Evolutionary conservation across 1,284 basidiomycete species (phyloP), one percentile per base, ranked within the genome.

Genomic region (Rhodotorula mucilaginosa): DNA sequence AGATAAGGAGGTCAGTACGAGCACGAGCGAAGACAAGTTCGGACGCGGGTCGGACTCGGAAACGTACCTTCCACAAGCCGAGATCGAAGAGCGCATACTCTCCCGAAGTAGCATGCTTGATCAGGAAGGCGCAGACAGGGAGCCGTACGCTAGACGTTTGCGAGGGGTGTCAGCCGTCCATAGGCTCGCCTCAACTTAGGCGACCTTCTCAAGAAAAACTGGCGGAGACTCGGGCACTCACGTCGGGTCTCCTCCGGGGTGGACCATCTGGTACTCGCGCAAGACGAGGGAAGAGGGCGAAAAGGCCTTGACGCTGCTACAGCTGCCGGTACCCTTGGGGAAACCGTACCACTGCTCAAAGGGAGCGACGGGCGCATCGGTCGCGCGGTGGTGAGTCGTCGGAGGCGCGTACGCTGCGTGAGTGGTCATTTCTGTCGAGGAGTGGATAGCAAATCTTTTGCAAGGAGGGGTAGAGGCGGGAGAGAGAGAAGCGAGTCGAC

Each of bases 81-180:
- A 73, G 57, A 39, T 73, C 72, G 34, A 73, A 73, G 6, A 73
- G 57, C 0, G 64, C 66, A 46, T 54, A 52, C 18, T 57, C 59
- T n/a, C 59, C 63, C 3, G 66, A 52, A 44, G 48, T n/a, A 1
- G 44, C 44, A 52, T 73, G 72, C 2, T 54, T 54, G 29, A 73
- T 60, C 5, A 73, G 51, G 16, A 59, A 63, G 3, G 56, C 54
- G 49, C 65, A 49, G 18, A 68, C 64, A 0, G 72, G 72, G n/a
- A 64, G 48, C 6, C 54, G 57, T 39, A 59, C 57, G 3, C 61
- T 72, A 29, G 15, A 54, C 26, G 26, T 16, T 26, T 7, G 29
- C n/a, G 29, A 56, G 26, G n/a, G 5, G 13, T 12, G 23, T 12
- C 34, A 8, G 7, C 34, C 34, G 34, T 34, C 34, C 34, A 26